Percentiles rank a stretch among this genome's conserved stretches.
These are phyloP conservation scores for Sclerotinia trifoliorum DNA, from an alignment of 2,329 filamentous ascomycete genomes.

Conservation along the genomic window DNA sequence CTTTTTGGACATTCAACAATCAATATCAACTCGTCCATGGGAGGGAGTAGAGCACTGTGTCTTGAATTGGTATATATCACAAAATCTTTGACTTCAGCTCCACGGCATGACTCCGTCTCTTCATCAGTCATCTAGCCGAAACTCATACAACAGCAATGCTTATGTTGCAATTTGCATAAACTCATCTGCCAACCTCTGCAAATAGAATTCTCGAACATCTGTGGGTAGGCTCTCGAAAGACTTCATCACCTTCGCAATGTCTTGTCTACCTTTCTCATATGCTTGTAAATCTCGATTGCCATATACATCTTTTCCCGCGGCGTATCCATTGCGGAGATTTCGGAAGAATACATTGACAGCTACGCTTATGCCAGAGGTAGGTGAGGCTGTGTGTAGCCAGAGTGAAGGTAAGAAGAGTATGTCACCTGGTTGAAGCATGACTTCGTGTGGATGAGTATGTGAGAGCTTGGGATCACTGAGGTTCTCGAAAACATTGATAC, in stretches of 20 bases:
- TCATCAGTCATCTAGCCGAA: background rate
- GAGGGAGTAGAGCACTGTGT: background rate
- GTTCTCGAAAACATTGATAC: constrained; percentile 65
- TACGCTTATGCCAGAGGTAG: constrained; percentile 59
- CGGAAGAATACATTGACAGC: constrained; percentile 91
- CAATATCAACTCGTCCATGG: background rate
- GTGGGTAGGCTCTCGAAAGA: constrained; percentile 63
- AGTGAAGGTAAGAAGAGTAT: constrained; percentile 77
- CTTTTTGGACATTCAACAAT: too few species aligned
- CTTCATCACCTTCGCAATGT: constrained; percentile 64
- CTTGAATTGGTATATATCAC: background rate
- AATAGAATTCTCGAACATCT: constrained; percentile 71
- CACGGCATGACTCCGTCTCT: background rate
- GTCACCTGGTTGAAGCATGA: constrained; percentile 66
- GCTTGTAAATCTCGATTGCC: constrained; percentile 82
- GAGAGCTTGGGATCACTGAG: constrained; percentile 45
- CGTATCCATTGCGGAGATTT: constrained; percentile 65
- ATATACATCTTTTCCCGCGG: constrained; percentile 77
- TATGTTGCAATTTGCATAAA: constrained; percentile 43
- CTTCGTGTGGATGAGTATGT: constrained; percentile 64
- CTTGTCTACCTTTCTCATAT: constrained; percentile 77
- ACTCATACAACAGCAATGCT: too few species aligned
- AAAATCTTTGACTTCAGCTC: background rate
- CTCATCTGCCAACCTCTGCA: constrained; percentile 69
- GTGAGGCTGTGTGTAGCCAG: constrained; percentile 77